Conservation (phyloP, 176 grass and related monocot species). For the Canna indica region DNA sequence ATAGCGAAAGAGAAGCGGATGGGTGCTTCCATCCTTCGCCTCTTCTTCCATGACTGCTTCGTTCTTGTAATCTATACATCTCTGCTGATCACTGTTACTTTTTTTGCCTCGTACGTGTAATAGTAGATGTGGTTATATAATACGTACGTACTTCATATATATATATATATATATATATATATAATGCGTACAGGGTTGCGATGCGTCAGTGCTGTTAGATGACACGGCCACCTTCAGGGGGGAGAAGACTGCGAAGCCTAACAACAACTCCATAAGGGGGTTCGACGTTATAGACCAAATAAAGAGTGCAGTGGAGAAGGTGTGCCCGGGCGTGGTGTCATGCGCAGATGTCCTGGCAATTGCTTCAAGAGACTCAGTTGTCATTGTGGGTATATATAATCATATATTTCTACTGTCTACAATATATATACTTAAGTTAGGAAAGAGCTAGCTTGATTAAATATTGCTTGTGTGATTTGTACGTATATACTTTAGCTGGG, state of each 20-base stretch:
- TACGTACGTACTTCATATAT: too few relatives aligned
- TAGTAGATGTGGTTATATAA: too few relatives aligned
- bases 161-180: too few relatives aligned
- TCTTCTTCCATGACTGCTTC: conserved; percentile 83
- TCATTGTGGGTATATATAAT: conserved; percentile 42
- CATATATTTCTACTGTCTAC: neutral
- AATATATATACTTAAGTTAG: too few relatives aligned
- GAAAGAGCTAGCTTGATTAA: neutral
- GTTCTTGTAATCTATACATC: conserved; percentile 38
- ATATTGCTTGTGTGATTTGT: neutral
- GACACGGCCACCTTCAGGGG: conserved; percentile 42
- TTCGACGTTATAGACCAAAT: conserved; percentile 66
- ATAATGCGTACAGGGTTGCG: conserved; percentile 62
- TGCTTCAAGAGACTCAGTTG: conserved; percentile 48
- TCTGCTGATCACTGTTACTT: neutral
- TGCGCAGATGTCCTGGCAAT: conserved; percentile 77
- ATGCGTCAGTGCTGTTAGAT: conserved; percentile 68
- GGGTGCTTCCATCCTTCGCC: conserved; percentile 54
- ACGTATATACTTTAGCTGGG: conserved; percentile 24
- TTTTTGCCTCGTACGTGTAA: too few relatives aligned
- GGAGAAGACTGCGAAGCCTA: conserved; percentile 61
- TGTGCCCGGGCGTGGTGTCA: conserved; percentile 66
- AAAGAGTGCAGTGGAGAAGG: conserved; percentile 60
- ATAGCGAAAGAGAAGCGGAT: conserved; percentile 26
- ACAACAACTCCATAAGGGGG: conserved; percentile 50